These are phyloP conservation scores for Candida nanaspora DNA, from an alignment of 805 yeast species.

Conservation along the genomic window DNA sequence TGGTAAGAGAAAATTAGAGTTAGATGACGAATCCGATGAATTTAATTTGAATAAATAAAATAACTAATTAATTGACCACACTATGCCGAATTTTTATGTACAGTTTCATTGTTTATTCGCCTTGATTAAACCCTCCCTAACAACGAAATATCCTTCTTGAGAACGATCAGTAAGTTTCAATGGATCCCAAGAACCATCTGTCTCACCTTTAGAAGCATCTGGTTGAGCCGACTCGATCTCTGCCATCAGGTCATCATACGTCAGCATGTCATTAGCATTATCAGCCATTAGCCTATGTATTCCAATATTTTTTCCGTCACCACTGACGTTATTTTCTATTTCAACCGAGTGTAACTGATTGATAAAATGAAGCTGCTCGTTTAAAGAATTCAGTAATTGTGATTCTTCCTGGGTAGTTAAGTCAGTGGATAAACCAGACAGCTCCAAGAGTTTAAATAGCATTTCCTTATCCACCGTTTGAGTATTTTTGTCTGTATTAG, in stretches of 20 bases:
- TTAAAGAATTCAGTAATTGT: conserved; percentile 27
- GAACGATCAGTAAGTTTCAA: conserved; percentile 7
- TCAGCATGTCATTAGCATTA: conserved; percentile 13
- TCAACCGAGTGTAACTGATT: conserved; percentile 33
- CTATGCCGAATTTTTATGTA: too few species aligned
- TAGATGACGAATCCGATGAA: conserved; percentile 51
- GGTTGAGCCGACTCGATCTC: conserved; percentile 15
- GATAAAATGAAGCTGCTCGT: conserved; percentile 44
- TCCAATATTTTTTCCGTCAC: background rate
- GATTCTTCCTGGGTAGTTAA: conserved; percentile 21
- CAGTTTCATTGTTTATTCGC: conserved; percentile 19
- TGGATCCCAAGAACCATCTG: conserved; percentile 35
- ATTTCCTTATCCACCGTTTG: conserved; percentile 9
- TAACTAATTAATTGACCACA: too few species aligned
- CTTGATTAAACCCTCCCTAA: conserved; percentile 40
- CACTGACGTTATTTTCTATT: background rate
- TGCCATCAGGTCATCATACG: conserved; percentile 23
- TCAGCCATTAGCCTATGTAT: conserved; percentile 24
- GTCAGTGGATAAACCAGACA: conserved; percentile 40
- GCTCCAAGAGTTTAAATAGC: conserved; percentile 29
- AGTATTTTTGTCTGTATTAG: conserved; percentile 3
- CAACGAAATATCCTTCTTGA: conserved; percentile 31
- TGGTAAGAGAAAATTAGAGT: conserved; percentile 65
- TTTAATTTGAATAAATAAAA: conserved; percentile 6
- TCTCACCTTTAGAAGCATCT: conserved; percentile 32